Evolutionary conservation across 495 filamentous ascomycete genomes (phyloP), one percentile per base, ranked within the genome.

Genomic region (Lophiostoma macrostomum): DNA sequence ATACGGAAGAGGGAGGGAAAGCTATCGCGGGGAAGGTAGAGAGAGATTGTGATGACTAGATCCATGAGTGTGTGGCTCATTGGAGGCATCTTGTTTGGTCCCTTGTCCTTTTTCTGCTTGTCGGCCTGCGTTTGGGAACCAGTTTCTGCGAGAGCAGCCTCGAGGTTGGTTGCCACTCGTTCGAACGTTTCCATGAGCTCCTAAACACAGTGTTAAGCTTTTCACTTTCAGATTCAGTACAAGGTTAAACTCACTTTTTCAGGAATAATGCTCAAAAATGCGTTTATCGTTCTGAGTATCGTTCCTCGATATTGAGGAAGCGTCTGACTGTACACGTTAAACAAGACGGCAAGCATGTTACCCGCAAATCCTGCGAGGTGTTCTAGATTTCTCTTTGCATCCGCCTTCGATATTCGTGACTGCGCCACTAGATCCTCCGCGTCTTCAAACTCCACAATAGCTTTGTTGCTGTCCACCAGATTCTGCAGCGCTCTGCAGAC

Each of bases 301-400:
- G 83, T 86, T 1, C 90, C 89, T 54, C 93, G 77, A 65, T 88
- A 89, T 65, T 96, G 90, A 1, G 94, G 93, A 18, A 97, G 75
- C 1, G 94, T 97, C 65, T 94, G 84, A 64, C 86, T 94, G 72
- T 97, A 98, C 22, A 97, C 91, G 65, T 98, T 98, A 76, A 97
- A 97, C 32, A 98, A 76, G 2, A 97, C 93, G 2, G 93, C 90
- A 23, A 98, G 78, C 59, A 97, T 66, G 56, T 98, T 96, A 41
- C 86, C 82, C 6, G 91, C 79, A 67, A 94, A 90, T 3, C 67
- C 65, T 4, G 86, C 80, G 8, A 98, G 75, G 67, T 95, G 85
- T 19, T 79, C 74, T 31, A 97, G 69, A 64, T 95, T 95, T 68
- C 82, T 80, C 64, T 79, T 69, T 0, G 93, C 93, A 28, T 80